These are phyloP conservation scores for Boletus bicolor DNA, from an alignment of 768 basidiomycete species.

Conservation along the genomic window DNA sequence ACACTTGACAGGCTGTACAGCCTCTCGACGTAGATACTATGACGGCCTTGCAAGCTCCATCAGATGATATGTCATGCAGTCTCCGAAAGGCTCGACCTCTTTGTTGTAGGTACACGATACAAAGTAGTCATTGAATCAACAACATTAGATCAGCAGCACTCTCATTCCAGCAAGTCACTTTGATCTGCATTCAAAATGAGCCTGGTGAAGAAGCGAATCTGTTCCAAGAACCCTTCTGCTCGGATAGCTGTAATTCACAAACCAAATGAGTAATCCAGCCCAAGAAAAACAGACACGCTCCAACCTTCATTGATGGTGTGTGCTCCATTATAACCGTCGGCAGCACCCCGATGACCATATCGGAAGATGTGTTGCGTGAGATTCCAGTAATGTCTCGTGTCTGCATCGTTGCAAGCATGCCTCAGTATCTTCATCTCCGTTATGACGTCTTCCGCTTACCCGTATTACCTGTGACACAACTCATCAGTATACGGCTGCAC, in stretches of 20 bases:
- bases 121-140: not conserved
- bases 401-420: constrained; percentile 22
- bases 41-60: not conserved
- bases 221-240: constrained; percentile 29
- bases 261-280: constrained; percentile 6
- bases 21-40: not conserved
- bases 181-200: constrained; percentile 34
- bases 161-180: constrained; percentile 19
- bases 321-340: constrained; percentile 35
- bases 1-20: not conserved
- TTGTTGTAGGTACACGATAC: not conserved
- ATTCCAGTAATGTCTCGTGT: constrained; percentile 45
- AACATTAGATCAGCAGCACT: not conserved
- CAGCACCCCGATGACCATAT: constrained; percentile 34
- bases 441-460: constrained; percentile 17
- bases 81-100: not conserved
- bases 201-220: constrained; percentile 32
- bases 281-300: not conserved
- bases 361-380: constrained; percentile 47
- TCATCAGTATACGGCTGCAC: not conserved
- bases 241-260: constrained; percentile 23
- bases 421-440: constrained; percentile 22
- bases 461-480: constrained; percentile 18
- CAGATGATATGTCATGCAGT: not conserved
- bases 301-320: constrained; percentile 32